Conservation (phyloP, 768 basidiomycete species). For the Podaxis mareebaensis region DNA sequence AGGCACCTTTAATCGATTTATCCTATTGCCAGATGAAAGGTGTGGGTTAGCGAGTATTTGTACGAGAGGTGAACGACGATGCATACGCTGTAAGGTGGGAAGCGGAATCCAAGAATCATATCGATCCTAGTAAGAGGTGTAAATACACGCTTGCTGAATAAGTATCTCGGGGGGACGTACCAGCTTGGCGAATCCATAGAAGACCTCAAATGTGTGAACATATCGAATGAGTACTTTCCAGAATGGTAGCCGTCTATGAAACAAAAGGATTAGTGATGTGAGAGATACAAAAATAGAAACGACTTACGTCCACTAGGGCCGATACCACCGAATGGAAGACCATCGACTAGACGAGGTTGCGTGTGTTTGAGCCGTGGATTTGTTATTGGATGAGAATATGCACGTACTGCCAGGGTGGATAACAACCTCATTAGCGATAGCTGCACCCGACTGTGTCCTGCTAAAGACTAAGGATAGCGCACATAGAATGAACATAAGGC, state of each 20-base stretch:
- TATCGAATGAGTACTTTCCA: constrained; percentile 74
- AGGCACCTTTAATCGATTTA: constrained; percentile 1
- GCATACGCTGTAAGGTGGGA: constrained; percentile 59
- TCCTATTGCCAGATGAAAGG: background rate
- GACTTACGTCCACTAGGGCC: constrained; percentile 71
- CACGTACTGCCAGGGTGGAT: constrained; percentile 59
- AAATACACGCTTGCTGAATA: background rate
- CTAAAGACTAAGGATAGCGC: constrained; percentile 50
- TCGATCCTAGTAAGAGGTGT: constrained; percentile 43
- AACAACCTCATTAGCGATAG: constrained; percentile 68
- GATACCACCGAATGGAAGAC: constrained; percentile 73
- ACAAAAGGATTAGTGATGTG: background rate
- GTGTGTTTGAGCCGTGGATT: background rate
- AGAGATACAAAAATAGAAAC: background rate
- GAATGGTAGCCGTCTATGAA: constrained; percentile 64
- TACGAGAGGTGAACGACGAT: background rate
- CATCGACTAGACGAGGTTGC: constrained; percentile 40
- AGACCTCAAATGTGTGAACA: constrained; percentile 74
- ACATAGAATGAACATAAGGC: background rate
- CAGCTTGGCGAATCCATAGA: constrained; percentile 60
- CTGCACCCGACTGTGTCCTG: constrained; percentile 71
- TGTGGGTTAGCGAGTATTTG: background rate
- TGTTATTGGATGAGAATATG: background rate
- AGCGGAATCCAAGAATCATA: constrained; percentile 48
- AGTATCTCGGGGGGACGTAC: constrained; percentile 32